Evolutionary conservation across 2,329 filamentous ascomycete genomes (phyloP).

Genomic region (Ophiostoma triangulosporum): DNA sequence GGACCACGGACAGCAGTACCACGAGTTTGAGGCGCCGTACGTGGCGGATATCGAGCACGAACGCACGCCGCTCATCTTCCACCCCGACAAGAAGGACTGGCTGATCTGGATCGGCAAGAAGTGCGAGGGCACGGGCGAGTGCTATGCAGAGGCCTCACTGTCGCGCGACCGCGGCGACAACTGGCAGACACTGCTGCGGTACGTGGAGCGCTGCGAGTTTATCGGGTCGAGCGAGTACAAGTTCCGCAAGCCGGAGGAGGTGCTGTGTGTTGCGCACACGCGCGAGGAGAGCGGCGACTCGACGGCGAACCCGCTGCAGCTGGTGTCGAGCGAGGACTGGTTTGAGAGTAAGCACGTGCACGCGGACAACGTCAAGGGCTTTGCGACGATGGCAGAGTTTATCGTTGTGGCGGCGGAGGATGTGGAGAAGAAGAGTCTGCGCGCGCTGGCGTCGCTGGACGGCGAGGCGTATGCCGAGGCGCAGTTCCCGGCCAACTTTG

Average conservation of each 20-base stretch:
- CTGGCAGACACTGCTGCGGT: constrained; percentile 64
- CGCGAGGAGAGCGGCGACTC: constrained; percentile 44
- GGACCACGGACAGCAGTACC: constrained; percentile 61
- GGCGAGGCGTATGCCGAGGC: constrained; percentile 71
- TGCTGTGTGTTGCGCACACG: constrained; percentile 49
- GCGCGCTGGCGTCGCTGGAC: constrained; percentile 73
- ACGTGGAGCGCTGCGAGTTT: constrained; percentile 75
- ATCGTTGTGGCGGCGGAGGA: constrained; percentile 76
- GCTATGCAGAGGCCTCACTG: constrained; percentile 61
- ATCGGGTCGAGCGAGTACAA: constrained; percentile 50
- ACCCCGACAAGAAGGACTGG: constrained; percentile 77
- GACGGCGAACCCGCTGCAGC: constrained; percentile 46
- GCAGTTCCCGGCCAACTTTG: constrained; percentile 74
- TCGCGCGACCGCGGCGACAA: constrained; percentile 66
- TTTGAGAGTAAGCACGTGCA: constrained; percentile 51
- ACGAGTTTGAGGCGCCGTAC: constrained; percentile 57
- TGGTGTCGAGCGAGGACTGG: constrained; percentile 68
- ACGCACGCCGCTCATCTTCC: constrained; percentile 53
- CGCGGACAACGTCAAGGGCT: constrained; percentile 63
- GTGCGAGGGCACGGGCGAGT: constrained; percentile 45
- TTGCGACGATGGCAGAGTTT: constrained; percentile 93
- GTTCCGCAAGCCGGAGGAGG: constrained; percentile 38
- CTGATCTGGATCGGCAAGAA: constrained; percentile 76
- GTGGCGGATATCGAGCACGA: constrained; percentile 26
- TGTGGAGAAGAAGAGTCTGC: constrained; percentile 52